A percentile compares a stretch with the other conserved stretches of the same genome.
Conservation (phyloP, 768 basidiomycete genomes). For the Sporobolomyces pararoseus region DNA sequence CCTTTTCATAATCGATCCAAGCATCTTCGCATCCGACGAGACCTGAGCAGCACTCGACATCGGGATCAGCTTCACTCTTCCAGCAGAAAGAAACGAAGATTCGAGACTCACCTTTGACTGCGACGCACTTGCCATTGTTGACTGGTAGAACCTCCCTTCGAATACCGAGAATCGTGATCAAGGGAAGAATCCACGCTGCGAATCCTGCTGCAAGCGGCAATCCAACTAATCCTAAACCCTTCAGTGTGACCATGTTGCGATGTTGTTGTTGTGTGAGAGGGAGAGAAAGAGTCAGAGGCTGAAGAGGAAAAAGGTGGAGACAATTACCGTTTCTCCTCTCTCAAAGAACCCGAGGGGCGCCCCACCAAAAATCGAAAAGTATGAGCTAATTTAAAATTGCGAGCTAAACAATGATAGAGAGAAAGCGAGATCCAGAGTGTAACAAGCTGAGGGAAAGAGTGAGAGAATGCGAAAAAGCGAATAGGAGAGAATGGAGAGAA, state of each 20-base stretch:
- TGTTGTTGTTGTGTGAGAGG: not conserved
- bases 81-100: too few relatives aligned
- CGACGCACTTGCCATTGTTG: constrained; percentile 26
- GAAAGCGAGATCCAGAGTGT: too few relatives aligned
- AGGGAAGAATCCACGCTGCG: not conserved
- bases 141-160: not conserved
- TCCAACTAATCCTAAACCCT: not conserved
- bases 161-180: constrained; percentile 2
- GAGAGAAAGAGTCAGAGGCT: not conserved
- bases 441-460: not conserved
- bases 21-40: constrained; percentile 11
- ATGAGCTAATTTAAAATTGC: too few relatives aligned
- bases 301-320: not conserved
- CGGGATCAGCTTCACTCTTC: not conserved
- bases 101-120: constrained; percentile 16
- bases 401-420: too few relatives aligned
- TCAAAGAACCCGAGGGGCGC: too few relatives aligned
- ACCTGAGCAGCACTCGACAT: not conserved
- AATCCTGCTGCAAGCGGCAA: not conserved
- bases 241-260: not conserved
- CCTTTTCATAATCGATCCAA: constrained; percentile 9
- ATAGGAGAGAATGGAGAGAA: not conserved
- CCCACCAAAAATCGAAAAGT: too few relatives aligned
- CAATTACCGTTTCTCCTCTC: not conserved
- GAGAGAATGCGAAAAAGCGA: not conserved